Evolutionary conservation across 169 alveolate genomes (phyloP), one percentile per base, ranked within the genome.

Genomic region (Plasmodium ovale): DNA sequence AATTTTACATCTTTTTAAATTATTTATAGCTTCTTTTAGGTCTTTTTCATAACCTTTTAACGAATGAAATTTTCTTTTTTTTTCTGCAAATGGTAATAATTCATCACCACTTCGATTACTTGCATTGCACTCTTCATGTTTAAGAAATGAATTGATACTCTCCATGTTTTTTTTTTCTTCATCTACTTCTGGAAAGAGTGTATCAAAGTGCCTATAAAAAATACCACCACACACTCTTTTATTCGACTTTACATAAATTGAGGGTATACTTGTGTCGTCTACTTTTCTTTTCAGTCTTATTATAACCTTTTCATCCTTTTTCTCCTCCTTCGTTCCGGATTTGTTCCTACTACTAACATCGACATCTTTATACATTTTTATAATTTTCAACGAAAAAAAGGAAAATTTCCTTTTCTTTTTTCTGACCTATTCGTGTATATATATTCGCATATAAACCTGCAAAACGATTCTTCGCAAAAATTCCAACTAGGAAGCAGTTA

Each of bases 251-350:
- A 82, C 49, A 69, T 64, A 82, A 51, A 82, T 82, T 9, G 90
- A 82, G 10, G 90, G 90, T 19, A 82, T 82, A 29, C 64, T 64
- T 2, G 79, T 53, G n/a, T 82, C 90, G 31, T 82, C 90, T 9
- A 82, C 19, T 82, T 67, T 82, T 82, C 90, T 82, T 82, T 82
- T 82, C 39, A 82, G 25, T 65, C 90, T 51, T 27, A 82, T 82
- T 82, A 82, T 82, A 54, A 82, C 84, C 19, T 82, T 82, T 82
- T 82, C 90, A 16, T 47, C 27, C 51, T 65, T 47, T 53, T 44
- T 35, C 2, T 65, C 37, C 0, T 59, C 59, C 35, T 64, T 82
- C 12, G 27, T 60, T 31, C 42, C 77, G 31, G 12, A n/a, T 21
- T 54, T 5, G 9, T 16, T 21, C 14, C 23, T 25, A 33, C 27